These are phyloP conservation scores for Candida jianshihensis DNA, from an alignment of 805 yeast species.

Conservation along the genomic window DNA sequence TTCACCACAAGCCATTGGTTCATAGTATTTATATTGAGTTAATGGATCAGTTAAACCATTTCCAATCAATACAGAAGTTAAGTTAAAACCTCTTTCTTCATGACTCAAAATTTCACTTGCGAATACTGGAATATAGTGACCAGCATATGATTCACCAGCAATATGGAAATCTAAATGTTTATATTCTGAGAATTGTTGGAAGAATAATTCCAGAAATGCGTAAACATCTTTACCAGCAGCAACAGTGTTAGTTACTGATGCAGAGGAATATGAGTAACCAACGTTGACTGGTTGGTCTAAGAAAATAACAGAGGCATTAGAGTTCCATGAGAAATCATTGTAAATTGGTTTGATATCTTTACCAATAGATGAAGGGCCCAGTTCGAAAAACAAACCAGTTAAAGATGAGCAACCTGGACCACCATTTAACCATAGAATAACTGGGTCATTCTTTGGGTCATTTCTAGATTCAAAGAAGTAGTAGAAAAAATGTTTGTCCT, in stretches of 20 bases:
- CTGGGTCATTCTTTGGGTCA: slow-evolving; percentile 81
- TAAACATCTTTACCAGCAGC: slow-evolving; percentile 82
- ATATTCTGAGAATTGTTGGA: slow-evolving; percentile 62
- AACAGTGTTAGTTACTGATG: slow-evolving; percentile 60
- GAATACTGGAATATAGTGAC: slow-evolving; percentile 88
- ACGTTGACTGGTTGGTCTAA: slow-evolving; percentile 87
- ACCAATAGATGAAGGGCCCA: slow-evolving; percentile 72
- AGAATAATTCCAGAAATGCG: slow-evolving; percentile 73
- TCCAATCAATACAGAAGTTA: slow-evolving; percentile 78
- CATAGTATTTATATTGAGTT: slow-evolving; percentile 68
- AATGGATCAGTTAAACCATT: slow-evolving; percentile 87
- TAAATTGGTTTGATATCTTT: slow-evolving; percentile 52
- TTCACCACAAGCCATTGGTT: slow-evolving; percentile 93
- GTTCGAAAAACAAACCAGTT: slow-evolving; percentile 80
- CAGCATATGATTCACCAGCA: slow-evolving; percentile 92
- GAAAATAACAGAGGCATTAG: slow-evolving; percentile 78
- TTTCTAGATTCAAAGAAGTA: slow-evolving; percentile 86
- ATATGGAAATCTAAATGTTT: slow-evolving; percentile 62
- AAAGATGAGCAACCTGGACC: slow-evolving; percentile 93
- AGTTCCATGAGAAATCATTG: slow-evolving; percentile 81
- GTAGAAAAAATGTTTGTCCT: slow-evolving; percentile 81
- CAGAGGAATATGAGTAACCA: slow-evolving; percentile 65
- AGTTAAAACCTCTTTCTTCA: slow-evolving; percentile 51
- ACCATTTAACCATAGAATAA: slow-evolving; percentile 86
- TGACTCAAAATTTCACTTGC: slow-evolving; percentile 74